Percentiles rank a stretch among this genome's conserved stretches.
These are phyloP conservation scores for Cryomyces minteri DNA, from an alignment of 495 filamentous ascomycete species.

Conservation along the genomic window DNA sequence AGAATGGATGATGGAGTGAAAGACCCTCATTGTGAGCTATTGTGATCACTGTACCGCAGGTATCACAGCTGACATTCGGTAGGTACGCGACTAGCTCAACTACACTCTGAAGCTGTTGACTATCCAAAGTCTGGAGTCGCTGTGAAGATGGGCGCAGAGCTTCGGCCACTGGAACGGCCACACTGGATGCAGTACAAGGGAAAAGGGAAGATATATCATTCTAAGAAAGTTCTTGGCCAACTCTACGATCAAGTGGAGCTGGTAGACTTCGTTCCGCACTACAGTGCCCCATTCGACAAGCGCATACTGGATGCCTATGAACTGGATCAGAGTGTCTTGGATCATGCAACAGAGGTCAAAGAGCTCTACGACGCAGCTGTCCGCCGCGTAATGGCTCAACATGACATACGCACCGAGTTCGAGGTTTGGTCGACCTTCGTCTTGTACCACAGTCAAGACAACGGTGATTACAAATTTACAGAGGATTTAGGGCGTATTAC, in stretches of 20 bases:
- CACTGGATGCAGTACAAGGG: slow-evolving; percentile 69
- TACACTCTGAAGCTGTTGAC: slow-evolving; percentile 87
- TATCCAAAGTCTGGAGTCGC: slow-evolving; percentile 77
- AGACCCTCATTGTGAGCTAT: slow-evolving; percentile 38
- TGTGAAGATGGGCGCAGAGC: slow-evolving; percentile 42
- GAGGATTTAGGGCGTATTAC: slow-evolving; percentile 61
- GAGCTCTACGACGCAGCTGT: slow-evolving; percentile 58
- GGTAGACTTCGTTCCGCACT: slow-evolving; percentile 52
- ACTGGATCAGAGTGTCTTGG: slow-evolving; percentile 31
- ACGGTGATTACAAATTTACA: slow-evolving; percentile 66
- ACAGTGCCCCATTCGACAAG: slow-evolving; percentile 52
- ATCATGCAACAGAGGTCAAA: slow-evolving; percentile 48
- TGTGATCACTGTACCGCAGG: neutral
- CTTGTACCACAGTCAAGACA: slow-evolving; percentile 43
- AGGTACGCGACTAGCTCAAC: slow-evolving; percentile 48
- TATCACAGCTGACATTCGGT: neutral
- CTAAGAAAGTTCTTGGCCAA: slow-evolving; percentile 55
- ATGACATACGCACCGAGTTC: slow-evolving; percentile 75
- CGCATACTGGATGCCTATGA: slow-evolving; percentile 52
- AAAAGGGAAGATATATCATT: slow-evolving; percentile 40
- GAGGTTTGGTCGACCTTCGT: slow-evolving; percentile 81
- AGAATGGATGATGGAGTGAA: slow-evolving; percentile 39
- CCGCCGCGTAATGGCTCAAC: slow-evolving; percentile 66
- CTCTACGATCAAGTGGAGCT: slow-evolving; percentile 59
- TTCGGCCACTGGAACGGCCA: slow-evolving; percentile 47